phyloP scores from a whole-genome alignment of 495 filamentous ascomycete species.

The Echria macrotheca region DNA sequence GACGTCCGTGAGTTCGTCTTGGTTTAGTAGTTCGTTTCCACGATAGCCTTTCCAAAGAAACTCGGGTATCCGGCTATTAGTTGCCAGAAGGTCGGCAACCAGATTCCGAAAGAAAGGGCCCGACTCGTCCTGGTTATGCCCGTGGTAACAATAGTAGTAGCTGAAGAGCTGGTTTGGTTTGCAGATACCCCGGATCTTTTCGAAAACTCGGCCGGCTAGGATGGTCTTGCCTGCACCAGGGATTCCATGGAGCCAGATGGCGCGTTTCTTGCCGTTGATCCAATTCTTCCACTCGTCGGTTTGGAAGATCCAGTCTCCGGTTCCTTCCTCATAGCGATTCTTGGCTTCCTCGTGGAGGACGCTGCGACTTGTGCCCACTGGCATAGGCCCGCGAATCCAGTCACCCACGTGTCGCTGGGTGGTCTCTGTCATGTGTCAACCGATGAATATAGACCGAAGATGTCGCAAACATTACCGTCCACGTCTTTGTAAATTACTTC shows the following conservation, averaged over 20 bases:
- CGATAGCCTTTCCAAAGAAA: neutral
- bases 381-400: too few relatives aligned
- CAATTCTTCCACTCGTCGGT: conserved; percentile 1
- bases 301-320: neutral
- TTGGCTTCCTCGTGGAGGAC: neutral
- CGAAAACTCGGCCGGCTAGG: neutral
- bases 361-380: neutral
- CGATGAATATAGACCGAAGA: too few relatives aligned
- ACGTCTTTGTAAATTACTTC: too few relatives aligned
- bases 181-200: neutral
- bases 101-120: neutral
- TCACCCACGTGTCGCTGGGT: too few relatives aligned
- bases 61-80: neutral
- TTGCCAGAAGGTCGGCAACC: neutral
- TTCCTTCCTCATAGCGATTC: neutral
- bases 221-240: conserved; percentile 2
- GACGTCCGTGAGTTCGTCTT: neutral
- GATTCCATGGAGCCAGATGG: conserved; percentile 4
- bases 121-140: neutral
- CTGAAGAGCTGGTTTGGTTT: neutral
- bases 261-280: neutral
- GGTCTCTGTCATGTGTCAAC: too few relatives aligned
- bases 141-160: neutral
- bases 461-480: too few relatives aligned
- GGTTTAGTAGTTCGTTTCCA: neutral